These are phyloP conservation scores for Backusella westeae DNA, from an alignment of 192 early-diverging fungal genomes.

Conservation along the genomic window DNA sequence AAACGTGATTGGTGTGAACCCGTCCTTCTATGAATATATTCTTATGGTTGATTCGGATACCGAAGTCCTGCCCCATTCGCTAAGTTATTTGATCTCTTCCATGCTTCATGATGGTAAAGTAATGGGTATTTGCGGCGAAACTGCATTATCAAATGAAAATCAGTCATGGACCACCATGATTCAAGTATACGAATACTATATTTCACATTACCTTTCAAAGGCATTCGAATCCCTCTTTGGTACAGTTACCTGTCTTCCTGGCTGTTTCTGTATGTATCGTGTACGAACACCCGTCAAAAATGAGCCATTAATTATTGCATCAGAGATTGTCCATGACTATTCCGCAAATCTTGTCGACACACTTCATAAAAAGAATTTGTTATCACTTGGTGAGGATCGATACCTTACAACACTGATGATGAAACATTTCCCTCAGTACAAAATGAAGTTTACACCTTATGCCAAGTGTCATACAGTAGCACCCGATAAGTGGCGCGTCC, in stretches of 20 bases:
- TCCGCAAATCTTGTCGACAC: conserved; percentile 92
- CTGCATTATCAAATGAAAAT: conserved; percentile 86
- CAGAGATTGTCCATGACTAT: conserved; percentile 81
- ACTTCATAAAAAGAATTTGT: conserved; percentile 95
- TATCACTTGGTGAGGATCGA: conserved; percentile 95
- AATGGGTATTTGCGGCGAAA: conserved; percentile 94
- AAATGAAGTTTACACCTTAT: conserved; percentile 89
- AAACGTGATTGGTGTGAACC: conserved; percentile 91
- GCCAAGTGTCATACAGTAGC: conserved; percentile 89
- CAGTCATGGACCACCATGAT: conserved; percentile 95
- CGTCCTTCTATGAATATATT: conserved; percentile 74
- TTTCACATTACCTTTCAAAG: conserved; percentile 91
- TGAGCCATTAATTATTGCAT: conserved; percentile 78
- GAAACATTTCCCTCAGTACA: conserved; percentile 95
- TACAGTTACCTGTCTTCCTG: conserved; percentile 79
- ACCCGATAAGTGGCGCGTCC: conserved; percentile 85
- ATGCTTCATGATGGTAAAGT: conserved; percentile 78
- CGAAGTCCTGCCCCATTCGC: conserved; percentile 77
- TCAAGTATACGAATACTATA: conserved; percentile 94
- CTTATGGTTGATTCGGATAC: conserved; percentile 85
- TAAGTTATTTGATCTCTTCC: conserved; percentile 85
- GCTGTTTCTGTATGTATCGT: conserved; percentile 88
- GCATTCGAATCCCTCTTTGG: conserved; percentile 82
- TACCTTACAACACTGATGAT: conserved; percentile 96
- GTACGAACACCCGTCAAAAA: conserved; percentile 64